Conservation (phyloP, 2,329 filamentous ascomycete genomes). For the Cladosporium sp. region DNA sequence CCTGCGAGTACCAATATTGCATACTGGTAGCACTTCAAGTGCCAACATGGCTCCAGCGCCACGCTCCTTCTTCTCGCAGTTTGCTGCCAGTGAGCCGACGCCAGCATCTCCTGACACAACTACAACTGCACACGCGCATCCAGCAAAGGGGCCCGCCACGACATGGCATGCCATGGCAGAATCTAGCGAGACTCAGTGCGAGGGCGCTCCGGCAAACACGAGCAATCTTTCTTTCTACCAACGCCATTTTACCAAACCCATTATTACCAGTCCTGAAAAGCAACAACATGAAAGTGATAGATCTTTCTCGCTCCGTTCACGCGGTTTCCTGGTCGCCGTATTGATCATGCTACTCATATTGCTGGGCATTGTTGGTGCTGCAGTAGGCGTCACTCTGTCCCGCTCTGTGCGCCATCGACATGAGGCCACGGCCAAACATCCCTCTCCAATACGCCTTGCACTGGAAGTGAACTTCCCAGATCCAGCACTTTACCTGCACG, state of each 20-base stretch:
- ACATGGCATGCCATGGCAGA: slow-evolving; percentile 13
- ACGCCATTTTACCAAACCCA: slow-evolving; percentile 30
- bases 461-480: slow-evolving; percentile 43
- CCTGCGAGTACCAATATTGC: background rate
- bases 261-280: slow-evolving; percentile 25
- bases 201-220: slow-evolving; percentile 1
- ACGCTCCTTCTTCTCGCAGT: slow-evolving; percentile 3
- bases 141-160: background rate
- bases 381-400: slow-evolving; percentile 28
- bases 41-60: background rate
- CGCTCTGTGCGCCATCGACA: slow-evolving; percentile 12
- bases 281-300: slow-evolving; percentile 14
- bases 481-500: slow-evolving; percentile 37
- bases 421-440: background rate
- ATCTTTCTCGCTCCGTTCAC: slow-evolving; percentile 34
- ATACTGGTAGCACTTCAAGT: background rate
- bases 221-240: slow-evolving; percentile 29
- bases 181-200: background rate
- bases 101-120: background rate
- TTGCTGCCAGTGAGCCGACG: background rate
- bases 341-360: slow-evolving; percentile 27
- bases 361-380: slow-evolving; percentile 29
- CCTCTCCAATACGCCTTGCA: slow-evolving; percentile 29
- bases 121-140: background rate
- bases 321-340: slow-evolving; percentile 27